Evolutionary conservation across 2,329 filamentous ascomycete species (phyloP), one percentile per base, ranked within the genome.

Genomic region (Pseudogymnoascus verrucosus): DNA sequence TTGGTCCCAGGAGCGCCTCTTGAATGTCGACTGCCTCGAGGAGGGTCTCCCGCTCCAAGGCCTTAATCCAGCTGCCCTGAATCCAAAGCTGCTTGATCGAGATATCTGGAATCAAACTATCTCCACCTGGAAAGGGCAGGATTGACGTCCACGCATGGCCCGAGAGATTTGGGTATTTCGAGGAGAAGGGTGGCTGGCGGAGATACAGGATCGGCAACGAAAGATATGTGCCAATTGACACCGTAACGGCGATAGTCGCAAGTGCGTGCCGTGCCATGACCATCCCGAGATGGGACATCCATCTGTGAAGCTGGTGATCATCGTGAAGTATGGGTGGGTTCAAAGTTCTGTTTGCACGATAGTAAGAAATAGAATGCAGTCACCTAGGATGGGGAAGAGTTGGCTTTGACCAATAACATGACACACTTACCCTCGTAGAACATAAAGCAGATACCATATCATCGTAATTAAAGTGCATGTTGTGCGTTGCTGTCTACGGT

Each of bases 81-180:
- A 83, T 75, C 80, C 80, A 83, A 11, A 80, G 76, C 69, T 82
- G 80, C 60, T 80, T 78, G 73, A 82, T 76, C 60, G 79, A 78
- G 4, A 83, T 77, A 66, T 83, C 80, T 5, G 76, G 71, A 4
- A 65, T 40, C 42, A 44, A 44, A 34, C 70, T 72, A n/a, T 74
- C 68, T 3, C 74, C 71, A 34, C 70, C 71, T 62, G 73, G 74
- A 47, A 78, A 74, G 44, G 75, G 71, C 28, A 75, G 75, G 11
- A 76, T 77, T 11, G 77, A 79, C 5, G 80, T 82, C 80, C 80
- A 83, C 64, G 80, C 79, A 76, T 81, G 79, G 68, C 80, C 77
- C 14, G 80, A 79, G n/a, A 81, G 42, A 44, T 23, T n/a, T 44
- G 42, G 42, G 11, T 44, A 44, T 44, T 23, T 44, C 40, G 16